Base-by-base conservation (phyloP, 192 early-diverging fungal genomes). In the Lunasporangiospora selenospora region DNA sequence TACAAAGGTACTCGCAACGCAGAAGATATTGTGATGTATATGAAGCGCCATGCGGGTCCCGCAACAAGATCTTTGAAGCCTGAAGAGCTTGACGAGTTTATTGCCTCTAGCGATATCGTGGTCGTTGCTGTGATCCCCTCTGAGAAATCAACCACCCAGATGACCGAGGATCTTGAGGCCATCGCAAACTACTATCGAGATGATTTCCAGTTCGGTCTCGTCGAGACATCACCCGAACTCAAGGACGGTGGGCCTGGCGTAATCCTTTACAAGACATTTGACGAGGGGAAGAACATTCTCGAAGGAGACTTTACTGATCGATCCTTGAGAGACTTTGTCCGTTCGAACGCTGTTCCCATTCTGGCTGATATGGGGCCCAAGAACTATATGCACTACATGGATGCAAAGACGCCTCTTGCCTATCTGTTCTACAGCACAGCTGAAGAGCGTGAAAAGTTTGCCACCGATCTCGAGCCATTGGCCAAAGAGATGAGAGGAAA, bases 11-110 rank as follows among this genome's bases (percentile, higher is more conserved):
- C 84, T 29, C 93, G 96, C 58, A 91, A 90, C 77, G 82, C 89
- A 26, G 87, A 87, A 19, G 85, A 85, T 41, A 96, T 98, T 75
- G 77, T 95, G 56, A 85, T 77, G 76, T 92, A 90, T 79, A 96
- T 98, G 94, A 85, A 86, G 58, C 95, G 92, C 88, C 93, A 96
- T 78, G 69, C 83, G 19, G 82, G 90, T 34, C 96, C 96, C 37
- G 82, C 93, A 42, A 80, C 96, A n/a, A 84, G 88, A 12, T 76
- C 65, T 21, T 71, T 98, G 30, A 78, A 75, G 12, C 77, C 82
- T 48, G 88, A 86, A 36, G 87, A 78, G 42, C 80, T 96, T 67
- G 82, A 79, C 42, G 77, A 79, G 15, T 98, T 98, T 73, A 78
- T 87, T 45, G 70, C 65, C 38, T 89, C 89, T 10, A 94, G 95